A percentile compares a stretch with the other conserved stretches of the same genome.
These are phyloP conservation scores for Solanum pennellii DNA, from an alignment of 257 asterid genomes.

Conservation along the genomic window DNA sequence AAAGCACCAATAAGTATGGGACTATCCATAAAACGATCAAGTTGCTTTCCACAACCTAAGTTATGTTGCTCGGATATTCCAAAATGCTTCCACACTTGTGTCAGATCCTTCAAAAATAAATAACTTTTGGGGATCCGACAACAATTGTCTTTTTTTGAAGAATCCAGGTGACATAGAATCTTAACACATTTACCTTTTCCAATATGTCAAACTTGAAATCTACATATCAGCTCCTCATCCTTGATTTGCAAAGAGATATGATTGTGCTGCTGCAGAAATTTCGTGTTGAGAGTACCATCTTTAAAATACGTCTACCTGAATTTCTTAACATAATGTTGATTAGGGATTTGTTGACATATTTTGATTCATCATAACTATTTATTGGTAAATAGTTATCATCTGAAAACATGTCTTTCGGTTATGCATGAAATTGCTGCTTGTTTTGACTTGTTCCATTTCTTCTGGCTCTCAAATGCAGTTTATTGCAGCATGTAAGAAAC, in stretches of 20 bases:
- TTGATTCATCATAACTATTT: neutral
- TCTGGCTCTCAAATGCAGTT: conserved; percentile 40
- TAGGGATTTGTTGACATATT: neutral
- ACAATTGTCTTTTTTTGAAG: neutral
- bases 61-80: neutral
- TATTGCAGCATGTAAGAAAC: conserved; percentile 89
- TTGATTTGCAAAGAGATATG: neutral
- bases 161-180: neutral
- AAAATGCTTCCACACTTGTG: neutral
- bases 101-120: neutral
- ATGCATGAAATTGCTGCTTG: neutral
- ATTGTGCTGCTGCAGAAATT: neutral
- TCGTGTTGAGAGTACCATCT: neutral
- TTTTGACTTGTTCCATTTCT: neutral
- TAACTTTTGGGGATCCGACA: neutral
- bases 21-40: neutral
- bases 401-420: neutral
- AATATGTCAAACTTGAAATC: neutral
- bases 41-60: neutral
- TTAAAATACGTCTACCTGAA: too few relatives aligned
- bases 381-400: neutral
- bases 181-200: neutral
- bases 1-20: neutral
- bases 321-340: neutral
- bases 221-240: neutral